These are phyloP conservation scores for Detonula confervacea DNA, from an alignment of 352 stramenopile species.

Conservation along the genomic window DNA sequence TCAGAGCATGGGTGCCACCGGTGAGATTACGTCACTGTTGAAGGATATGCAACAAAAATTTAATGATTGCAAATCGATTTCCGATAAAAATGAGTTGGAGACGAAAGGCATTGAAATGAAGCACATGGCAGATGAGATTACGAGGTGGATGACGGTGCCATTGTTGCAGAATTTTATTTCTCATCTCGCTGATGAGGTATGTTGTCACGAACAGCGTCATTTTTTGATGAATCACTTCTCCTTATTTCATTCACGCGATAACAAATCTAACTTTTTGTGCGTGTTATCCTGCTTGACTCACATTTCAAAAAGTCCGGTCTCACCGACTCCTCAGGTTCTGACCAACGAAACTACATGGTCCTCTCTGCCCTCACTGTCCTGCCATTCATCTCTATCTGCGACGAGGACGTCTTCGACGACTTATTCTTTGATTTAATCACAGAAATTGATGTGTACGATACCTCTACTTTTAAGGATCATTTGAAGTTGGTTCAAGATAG, in stretches of 20 bases:
- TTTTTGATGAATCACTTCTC: background rate
- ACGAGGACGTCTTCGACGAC: slow-evolving; percentile 58
- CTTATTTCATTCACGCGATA: too few relatives aligned
- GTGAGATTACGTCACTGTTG: slow-evolving; percentile 24
- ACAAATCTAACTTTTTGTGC: background rate
- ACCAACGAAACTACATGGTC: slow-evolving; percentile 62
- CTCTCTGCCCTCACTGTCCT: slow-evolving; percentile 76
- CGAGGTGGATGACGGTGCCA: slow-evolving; percentile 65
- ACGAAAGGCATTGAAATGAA: slow-evolving; percentile 49
- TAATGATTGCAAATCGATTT: slow-evolving; percentile 15
- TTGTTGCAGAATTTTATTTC: slow-evolving; percentile 82
- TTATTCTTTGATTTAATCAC: slow-evolving; percentile 58
- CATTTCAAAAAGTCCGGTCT: slow-evolving; percentile 28
- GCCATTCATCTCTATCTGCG: slow-evolving; percentile 72
- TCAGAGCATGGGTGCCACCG: slow-evolving; percentile 14
- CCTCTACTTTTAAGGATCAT: slow-evolving; percentile 32
- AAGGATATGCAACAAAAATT: slow-evolving; percentile 40
- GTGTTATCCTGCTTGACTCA: slow-evolving; percentile 6
- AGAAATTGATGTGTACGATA: slow-evolving; percentile 36
- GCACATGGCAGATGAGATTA: slow-evolving; percentile 50
- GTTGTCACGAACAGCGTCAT: background rate
- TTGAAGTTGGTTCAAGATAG: slow-evolving; percentile 59
- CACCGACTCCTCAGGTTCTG: slow-evolving; percentile 8
- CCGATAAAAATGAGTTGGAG: slow-evolving; percentile 4
- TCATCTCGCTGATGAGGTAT: slow-evolving; percentile 51